Evolutionary conservation across 208 protist genomes (phyloP), one percentile per base, ranked within the genome.

Genomic region (Trypanosoma congolense): DNA sequence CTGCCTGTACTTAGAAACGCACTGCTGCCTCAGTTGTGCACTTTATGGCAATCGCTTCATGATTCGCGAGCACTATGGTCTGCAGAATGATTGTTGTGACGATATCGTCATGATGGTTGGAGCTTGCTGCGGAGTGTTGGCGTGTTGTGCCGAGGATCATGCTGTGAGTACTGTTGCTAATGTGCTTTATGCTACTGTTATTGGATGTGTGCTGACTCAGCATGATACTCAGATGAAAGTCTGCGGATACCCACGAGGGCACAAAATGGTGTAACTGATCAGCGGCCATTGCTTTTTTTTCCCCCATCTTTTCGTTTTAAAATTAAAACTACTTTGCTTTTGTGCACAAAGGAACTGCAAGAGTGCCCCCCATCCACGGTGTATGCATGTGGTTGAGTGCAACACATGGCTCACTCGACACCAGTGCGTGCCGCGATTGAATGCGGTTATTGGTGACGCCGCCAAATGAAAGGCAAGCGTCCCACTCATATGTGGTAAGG

Each of bases 11-110:
- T 60, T 72, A 16, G 84, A 87, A 46, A 43, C 57, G 0, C 24
- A 51, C 24, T 73, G 61, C 28, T 88, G 70, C 55, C 56, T 80
- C 9, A 45, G 61, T 4, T 83, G 75, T 26, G 74, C 80, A 14
- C 61, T 76, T 9, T 73, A 87, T 38, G 76, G 63, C 0, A 87
- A 92, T 42, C 71, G 80, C 6, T 84, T 74, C 61, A 87, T 88
- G 80, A 19, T 88, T 45, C 65, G 80, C 65, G 48, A 74, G 49
- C 71, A 74, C 43, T 85, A 88, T 52, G 51, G 67, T 24, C 61
- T 86, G 10, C 21, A 65, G 35, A 73, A 66, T 54, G 54, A 68
- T 31, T 84, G 70, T 45, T 92, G 75, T 61, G 80, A 92, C 54
- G 50, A 48, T 6, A 40, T 55, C 16, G 28, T 92, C 6, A 56